Evolutionary conservation across 768 basidiomycete genomes (phyloP).

Genomic region (Russula sp.): DNA sequence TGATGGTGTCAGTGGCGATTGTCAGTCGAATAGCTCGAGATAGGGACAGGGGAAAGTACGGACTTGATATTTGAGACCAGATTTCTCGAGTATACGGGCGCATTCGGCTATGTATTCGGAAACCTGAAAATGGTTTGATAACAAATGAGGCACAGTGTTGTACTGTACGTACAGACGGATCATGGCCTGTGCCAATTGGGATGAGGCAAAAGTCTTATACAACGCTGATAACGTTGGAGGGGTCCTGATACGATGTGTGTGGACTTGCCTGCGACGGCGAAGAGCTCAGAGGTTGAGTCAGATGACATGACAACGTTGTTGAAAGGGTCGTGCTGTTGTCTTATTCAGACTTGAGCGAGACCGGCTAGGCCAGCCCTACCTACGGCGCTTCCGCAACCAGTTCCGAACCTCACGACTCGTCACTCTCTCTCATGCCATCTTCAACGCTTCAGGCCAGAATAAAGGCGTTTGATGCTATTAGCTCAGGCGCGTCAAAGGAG

Average conservation of each 20-base stretch:
- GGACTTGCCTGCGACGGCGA: slow-evolving; percentile 67
- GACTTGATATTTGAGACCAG: slow-evolving; percentile 80
- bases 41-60: slow-evolving; percentile 22
- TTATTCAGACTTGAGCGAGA: neutral
- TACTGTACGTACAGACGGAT: slow-evolving; percentile 55
- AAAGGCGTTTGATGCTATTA: slow-evolving; percentile 29
- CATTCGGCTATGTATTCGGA: slow-evolving; percentile 80
- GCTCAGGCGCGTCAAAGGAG: slow-evolving; percentile 22
- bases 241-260: neutral
- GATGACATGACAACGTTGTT: neutral
- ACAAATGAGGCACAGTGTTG: neutral
- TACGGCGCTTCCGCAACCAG: neutral
- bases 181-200: slow-evolving; percentile 69
- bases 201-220: slow-evolving; percentile 85
- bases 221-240: neutral
- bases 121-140: slow-evolving; percentile 44
- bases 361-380: neutral
- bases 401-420: neutral
- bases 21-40: neutral
- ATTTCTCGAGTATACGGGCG: slow-evolving; percentile 75
- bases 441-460: slow-evolving; percentile 30
- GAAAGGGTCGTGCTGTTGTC: neutral
- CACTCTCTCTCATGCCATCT: slow-evolving; percentile 16
- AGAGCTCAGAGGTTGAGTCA: slow-evolving; percentile 55
- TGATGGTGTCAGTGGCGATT: slow-evolving; percentile 33